A percentile compares a stretch with the other conserved stretches of the same genome.
Conservation (phyloP, 176 grass and related monocot species). For the Elymus sibiricus region DNA sequence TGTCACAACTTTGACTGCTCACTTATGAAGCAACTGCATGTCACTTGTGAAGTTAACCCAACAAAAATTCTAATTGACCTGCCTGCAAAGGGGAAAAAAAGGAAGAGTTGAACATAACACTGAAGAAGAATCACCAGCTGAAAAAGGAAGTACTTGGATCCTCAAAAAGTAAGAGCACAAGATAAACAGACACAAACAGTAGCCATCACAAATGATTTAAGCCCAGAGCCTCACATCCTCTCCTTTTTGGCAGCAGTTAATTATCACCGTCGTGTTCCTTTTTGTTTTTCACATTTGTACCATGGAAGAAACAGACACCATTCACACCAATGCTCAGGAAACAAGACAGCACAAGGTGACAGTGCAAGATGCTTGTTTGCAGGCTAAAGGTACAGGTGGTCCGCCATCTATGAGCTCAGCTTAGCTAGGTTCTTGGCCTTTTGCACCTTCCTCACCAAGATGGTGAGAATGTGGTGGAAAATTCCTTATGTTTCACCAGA, state of each 20-base stretch:
- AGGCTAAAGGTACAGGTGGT: conserved; percentile 29
- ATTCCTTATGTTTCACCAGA: conserved; percentile 36
- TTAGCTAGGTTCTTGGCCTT: conserved; percentile 36
- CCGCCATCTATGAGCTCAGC: conserved; percentile 37
- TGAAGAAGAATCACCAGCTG: not conserved
- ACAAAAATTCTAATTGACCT: conserved; percentile 11
- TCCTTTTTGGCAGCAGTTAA: conserved; percentile 23
- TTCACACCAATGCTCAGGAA: conserved; percentile 25
- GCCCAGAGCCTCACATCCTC: not conserved
- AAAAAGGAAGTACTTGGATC: not conserved
- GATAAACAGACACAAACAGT: not conserved
- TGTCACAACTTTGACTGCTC: conserved; percentile 42
- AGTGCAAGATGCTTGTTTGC: conserved; percentile 31
- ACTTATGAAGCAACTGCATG: conserved; percentile 13
- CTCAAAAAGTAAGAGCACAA: not conserved
- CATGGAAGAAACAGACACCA: conserved; percentile 19
- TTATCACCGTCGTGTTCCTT: conserved; percentile 26
- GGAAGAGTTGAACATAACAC: conserved; percentile 5
- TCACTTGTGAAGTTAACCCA: not conserved
- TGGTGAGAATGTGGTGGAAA: conserved; percentile 25
- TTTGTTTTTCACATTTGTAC: conserved; percentile 30
- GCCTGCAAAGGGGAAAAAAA: not conserved
- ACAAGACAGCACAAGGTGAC: conserved; percentile 23
- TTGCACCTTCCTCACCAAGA: conserved; percentile 31
- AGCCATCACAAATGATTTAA: conserved; percentile 21